Percentiles rank a stretch among this genome's conserved stretches.
These are phyloP conservation scores for Tetracladium maxilliforme DNA, from an alignment of 2,329 filamentous ascomycete species.

Conservation along the genomic window DNA sequence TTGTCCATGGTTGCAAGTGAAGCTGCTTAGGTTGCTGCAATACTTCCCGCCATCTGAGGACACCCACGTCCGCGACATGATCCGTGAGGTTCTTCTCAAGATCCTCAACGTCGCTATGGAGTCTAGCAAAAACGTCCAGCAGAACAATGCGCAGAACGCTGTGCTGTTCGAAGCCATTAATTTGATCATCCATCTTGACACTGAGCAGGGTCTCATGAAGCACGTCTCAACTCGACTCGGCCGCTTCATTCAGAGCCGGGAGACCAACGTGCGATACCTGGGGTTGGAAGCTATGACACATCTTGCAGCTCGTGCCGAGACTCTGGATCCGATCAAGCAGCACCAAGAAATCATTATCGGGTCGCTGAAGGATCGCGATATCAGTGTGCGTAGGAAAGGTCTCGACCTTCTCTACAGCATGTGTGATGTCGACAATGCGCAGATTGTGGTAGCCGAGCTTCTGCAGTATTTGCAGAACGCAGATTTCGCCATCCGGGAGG, in stretches of 20 bases:
- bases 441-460: slow-evolving; percentile 84
- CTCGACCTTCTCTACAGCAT: slow-evolving; percentile 97
- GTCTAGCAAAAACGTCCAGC: slow-evolving; percentile 93
- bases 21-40: slow-evolving; percentile 79
- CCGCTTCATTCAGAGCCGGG: slow-evolving; percentile 90
- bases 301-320: slow-evolving; percentile 84
- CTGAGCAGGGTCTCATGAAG: slow-evolving; percentile 86
- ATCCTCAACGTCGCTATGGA: slow-evolving; percentile 88
- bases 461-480: slow-evolving; percentile 90
- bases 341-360: slow-evolving; percentile 94
- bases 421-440: slow-evolving; percentile 93
- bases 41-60: slow-evolving; percentile 97
- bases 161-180: slow-evolving; percentile 98
- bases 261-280: slow-evolving; percentile 94
- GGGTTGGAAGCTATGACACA: slow-evolving; percentile 97
- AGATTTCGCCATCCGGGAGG: slow-evolving; percentile 94
- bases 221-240: slow-evolving; percentile 85
- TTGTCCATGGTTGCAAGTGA: slow-evolving; percentile 96
- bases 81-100: slow-evolving; percentile 79
- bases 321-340: slow-evolving; percentile 92
- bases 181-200: slow-evolving; percentile 92
- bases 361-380: slow-evolving; percentile 87
- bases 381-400: slow-evolving; percentile 90
- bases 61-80: slow-evolving; percentile 78
- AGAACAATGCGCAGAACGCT: slow-evolving; percentile 97